These are phyloP conservation scores for Diplocarpon rosae DNA, from an alignment of 2,329 filamentous ascomycete genomes.

Conservation along the genomic window DNA sequence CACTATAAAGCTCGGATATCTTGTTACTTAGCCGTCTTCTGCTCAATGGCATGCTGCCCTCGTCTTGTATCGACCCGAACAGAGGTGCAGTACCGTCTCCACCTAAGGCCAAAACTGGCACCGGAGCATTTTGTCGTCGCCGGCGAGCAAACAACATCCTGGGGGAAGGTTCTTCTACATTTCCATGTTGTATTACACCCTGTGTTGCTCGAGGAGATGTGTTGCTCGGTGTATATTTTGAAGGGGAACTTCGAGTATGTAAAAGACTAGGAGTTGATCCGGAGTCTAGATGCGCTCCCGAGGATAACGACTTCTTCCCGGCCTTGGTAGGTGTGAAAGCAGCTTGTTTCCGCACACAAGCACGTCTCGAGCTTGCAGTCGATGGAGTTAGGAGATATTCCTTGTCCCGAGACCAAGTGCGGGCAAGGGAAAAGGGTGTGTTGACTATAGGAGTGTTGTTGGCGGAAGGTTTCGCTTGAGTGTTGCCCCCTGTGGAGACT, in stretches of 20 bases:
- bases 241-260: conserved; percentile 1
- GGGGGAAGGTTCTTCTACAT: neutral
- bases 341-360: neutral
- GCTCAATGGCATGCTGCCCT: neutral
- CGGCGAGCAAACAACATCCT: neutral
- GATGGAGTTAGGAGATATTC: conserved; percentile 3
- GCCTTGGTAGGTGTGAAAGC: conserved; percentile 2
- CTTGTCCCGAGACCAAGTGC: neutral
- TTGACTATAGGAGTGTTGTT: neutral
- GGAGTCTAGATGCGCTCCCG: neutral
- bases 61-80: conserved; percentile 1
- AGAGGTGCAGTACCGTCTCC: conserved; percentile 1
- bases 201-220: neutral
- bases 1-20: conserved; percentile 18
- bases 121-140: neutral
- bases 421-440: conserved; percentile 2
- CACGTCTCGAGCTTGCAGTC: conserved; percentile 4
- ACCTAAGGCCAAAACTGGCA: neutral
- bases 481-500: conserved; percentile 7
- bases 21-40: conserved; percentile 14
- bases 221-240: conserved; percentile 3
- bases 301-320: neutral
- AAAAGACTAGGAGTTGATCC: neutral
- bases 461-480: conserved; percentile 3
- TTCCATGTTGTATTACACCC: neutral